These are phyloP conservation scores for Colletotrichum australisinense DNA, from an alignment of 2,329 filamentous ascomycete genomes.

Conservation along the genomic window DNA sequence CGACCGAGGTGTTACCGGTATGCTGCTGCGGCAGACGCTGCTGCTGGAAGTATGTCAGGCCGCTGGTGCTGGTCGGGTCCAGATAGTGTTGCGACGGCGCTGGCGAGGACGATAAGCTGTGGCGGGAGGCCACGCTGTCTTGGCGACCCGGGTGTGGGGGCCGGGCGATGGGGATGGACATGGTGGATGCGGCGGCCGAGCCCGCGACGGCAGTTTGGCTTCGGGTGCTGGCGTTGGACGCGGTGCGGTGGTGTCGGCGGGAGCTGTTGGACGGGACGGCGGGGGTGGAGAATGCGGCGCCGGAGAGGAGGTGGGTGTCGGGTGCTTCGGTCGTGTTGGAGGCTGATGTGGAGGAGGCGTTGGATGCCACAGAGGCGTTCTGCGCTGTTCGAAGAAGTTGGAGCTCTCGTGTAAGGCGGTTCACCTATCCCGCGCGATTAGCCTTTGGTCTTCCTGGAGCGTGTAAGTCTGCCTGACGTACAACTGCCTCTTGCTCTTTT, in stretches of 20 bases:
- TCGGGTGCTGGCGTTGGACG: slow-evolving; percentile 65
- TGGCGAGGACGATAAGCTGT: slow-evolving; percentile 63
- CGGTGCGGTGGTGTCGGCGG: slow-evolving; percentile 68
- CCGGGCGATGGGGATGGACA: slow-evolving; percentile 58
- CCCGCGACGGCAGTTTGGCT: slow-evolving; percentile 61
- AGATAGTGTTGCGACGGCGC: slow-evolving; percentile 41
- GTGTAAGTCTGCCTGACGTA: slow-evolving; percentile 55
- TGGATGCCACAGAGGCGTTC: slow-evolving; percentile 74
- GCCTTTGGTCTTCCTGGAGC: background rate
- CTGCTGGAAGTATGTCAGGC: slow-evolving; percentile 60
- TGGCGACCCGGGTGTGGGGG: slow-evolving; percentile 61
- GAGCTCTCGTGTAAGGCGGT: slow-evolving; percentile 91
- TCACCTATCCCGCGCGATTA: slow-evolving; percentile 69
- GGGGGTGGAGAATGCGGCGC: slow-evolving; percentile 68
- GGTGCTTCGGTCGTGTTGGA: slow-evolving; percentile 59
- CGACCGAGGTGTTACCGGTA: slow-evolving; percentile 40
- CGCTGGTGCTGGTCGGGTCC: slow-evolving; percentile 55
- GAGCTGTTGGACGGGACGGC: slow-evolving; percentile 62
- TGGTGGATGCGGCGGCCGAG: slow-evolving; percentile 49
- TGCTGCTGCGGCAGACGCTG: slow-evolving; percentile 43
- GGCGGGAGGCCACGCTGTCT: slow-evolving; percentile 65
- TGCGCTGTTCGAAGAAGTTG: slow-evolving; percentile 80
- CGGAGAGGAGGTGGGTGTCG: slow-evolving; percentile 66
- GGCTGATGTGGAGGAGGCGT: slow-evolving; percentile 71
- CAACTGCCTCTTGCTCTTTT: slow-evolving; percentile 94